These are phyloP conservation scores for Ensete glaucum DNA, from an alignment of 176 grass and related monocot species.

Conservation along the genomic window DNA sequence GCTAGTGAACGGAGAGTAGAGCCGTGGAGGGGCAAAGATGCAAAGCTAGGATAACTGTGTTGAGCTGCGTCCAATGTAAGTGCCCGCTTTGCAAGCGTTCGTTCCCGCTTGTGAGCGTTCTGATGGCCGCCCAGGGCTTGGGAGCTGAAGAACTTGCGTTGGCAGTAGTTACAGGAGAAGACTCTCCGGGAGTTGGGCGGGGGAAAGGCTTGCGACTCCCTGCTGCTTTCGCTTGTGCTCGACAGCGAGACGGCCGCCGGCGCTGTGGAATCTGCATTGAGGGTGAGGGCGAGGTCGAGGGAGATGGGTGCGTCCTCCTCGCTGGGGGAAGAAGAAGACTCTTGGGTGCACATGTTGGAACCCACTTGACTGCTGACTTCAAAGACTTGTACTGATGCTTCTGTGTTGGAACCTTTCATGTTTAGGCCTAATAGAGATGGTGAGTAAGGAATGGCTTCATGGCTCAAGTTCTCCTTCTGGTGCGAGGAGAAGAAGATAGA, in stretches of 20 bases:
- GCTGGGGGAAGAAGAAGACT: background rate
- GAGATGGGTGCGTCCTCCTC: background rate
- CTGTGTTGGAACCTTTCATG: background rate
- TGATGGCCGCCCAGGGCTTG: constrained; percentile 39
- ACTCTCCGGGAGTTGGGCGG: constrained; percentile 1
- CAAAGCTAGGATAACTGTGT: constrained; percentile 41
- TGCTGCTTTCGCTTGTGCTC: constrained; percentile 13
- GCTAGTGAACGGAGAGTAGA: constrained; percentile 44
- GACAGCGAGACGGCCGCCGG: background rate
- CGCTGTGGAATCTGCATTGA: background rate
- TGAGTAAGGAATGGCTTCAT: background rate
- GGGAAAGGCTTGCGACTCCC: background rate
- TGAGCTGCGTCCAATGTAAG: constrained; percentile 32
- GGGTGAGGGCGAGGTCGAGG: constrained; percentile 10
- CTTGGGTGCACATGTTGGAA: background rate
- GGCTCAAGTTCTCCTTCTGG: background rate
- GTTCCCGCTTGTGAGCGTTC: constrained; percentile 39
- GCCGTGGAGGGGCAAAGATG: constrained; percentile 61
- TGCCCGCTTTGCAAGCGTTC: constrained; percentile 36
- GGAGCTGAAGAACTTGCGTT: constrained; percentile 40
- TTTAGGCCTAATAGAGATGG: background rate
- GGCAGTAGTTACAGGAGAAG: constrained; percentile 39
- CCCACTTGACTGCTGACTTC: constrained; percentile 16
- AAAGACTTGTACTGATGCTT: background rate
- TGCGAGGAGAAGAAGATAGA: background rate